Base-by-base conservation (phyloP, 2,329 filamentous ascomycete genomes). In the Zarea fungicola region DNA sequence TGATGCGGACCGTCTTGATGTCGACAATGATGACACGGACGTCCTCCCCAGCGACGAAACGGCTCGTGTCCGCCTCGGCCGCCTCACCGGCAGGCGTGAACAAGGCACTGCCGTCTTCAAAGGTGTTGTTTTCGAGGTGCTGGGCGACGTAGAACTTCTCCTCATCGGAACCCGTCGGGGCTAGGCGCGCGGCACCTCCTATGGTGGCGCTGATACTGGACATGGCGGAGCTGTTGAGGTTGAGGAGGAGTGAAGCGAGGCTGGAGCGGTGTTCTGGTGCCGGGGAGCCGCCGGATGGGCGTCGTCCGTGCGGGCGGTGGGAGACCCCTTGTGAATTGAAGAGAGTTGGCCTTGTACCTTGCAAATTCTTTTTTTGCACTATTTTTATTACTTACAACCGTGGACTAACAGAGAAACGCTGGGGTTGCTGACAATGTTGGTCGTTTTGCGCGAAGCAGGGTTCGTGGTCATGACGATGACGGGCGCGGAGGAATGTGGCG, bases 391-490 rank as follows among this genome's bases (percentile, higher is more conserved):
- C 66, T 56, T 64, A 78, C 78, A 99, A 71, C 97, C 93, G 70
- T 99, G 93, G 6, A 97, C 93, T n/a, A 97, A 81, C 11, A 97
- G 77, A 3, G 89, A 95, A 54, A 99, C 90, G 55, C 86, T 85
- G 1, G 90, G 87, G 65, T 99, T 99, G 29, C 79, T 75, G 54
- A 85, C 70, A 11, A 97, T 81, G 65, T 96, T 96, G 58, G 83
- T 79, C 25, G 83, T 89, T 71, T 92, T 93, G 58, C 83, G 85
- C 29, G 85, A 89, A 49, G 82, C 80, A 1, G 84, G 82, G 58
- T 89, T 89, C 39, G 87, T 95, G 49, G 93, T 97, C 87, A 92
- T 91, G 75, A 97, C 86, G 63, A 97, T 95, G 55, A 90, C 86
- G n/a, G 89, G 85, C n/a, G 73, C 69, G 44, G 77, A 63, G 32